A percentile compares a stretch with the other conserved stretches of the same genome.
These are phyloP conservation scores for Aphanoascus verrucosus DNA, from an alignment of 2,329 filamentous ascomycete genomes.

Conservation along the genomic window DNA sequence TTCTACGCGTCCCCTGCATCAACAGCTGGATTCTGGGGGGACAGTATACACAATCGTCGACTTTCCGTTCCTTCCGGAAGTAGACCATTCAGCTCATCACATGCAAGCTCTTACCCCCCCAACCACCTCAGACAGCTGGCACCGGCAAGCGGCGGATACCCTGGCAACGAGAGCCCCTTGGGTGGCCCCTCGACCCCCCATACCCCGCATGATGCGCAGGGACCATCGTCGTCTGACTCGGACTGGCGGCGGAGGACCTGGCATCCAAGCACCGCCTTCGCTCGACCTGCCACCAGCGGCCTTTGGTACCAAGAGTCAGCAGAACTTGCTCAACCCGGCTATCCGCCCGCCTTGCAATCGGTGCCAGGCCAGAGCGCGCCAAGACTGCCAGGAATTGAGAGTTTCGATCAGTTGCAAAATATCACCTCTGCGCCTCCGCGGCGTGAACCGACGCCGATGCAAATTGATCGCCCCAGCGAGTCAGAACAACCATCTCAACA, in stretches of 20 bases:
- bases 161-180: slow-evolving; percentile 49
- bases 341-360: slow-evolving; percentile 35
- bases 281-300: slow-evolving; percentile 57
- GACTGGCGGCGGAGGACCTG: slow-evolving; percentile 77
- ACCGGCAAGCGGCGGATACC: slow-evolving; percentile 47
- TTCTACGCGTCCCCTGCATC: slow-evolving; percentile 68
- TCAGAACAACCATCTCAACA: slow-evolving; percentile 28
- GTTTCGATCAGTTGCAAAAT: slow-evolving; percentile 66
- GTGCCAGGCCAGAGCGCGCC: slow-evolving; percentile 44
- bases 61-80: slow-evolving; percentile 69
- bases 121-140: slow-evolving; percentile 47
- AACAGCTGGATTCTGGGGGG: slow-evolving; percentile 61
- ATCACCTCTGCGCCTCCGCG: slow-evolving; percentile 53
- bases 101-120: slow-evolving; percentile 46
- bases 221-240: slow-evolving; percentile 48
- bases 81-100: slow-evolving; percentile 62
- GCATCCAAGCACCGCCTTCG: slow-evolving; percentile 63
- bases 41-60: slow-evolving; percentile 58
- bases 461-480: slow-evolving; percentile 50
- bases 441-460: slow-evolving; percentile 64
- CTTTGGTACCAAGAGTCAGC: slow-evolving; percentile 66
- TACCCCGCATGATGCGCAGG: slow-evolving; percentile 36
- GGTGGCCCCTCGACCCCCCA: slow-evolving; percentile 49
- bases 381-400: slow-evolving; percentile 80
- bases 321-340: slow-evolving; percentile 47